Evolutionary conservation across 805 yeast species (phyloP).

Genomic region (Candida nonsorbophila): DNA sequence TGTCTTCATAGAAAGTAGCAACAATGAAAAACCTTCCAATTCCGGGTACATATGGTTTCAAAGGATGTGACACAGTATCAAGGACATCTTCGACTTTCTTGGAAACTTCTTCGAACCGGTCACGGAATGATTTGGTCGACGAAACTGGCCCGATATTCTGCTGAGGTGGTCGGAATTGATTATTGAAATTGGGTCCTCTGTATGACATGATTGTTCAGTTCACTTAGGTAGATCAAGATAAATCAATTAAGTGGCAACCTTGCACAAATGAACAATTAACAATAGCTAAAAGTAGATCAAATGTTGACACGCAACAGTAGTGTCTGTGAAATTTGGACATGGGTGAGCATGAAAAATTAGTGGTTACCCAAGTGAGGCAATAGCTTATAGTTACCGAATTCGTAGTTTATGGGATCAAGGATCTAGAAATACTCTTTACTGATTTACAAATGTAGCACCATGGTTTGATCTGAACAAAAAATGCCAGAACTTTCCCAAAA

Average conservation of each 20-base stretch:
- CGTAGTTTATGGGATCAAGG: neutral
- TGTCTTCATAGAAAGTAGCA: slow-evolving; percentile 89
- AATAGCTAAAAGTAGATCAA: no score
- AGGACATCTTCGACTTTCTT: slow-evolving; percentile 50
- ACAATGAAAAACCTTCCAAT: slow-evolving; percentile 88
- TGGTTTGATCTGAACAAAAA: slow-evolving; percentile 37
- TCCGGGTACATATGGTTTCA: slow-evolving; percentile 76
- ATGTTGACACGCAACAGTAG: no score
- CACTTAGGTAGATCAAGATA: no score
- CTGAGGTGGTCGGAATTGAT: slow-evolving; percentile 24
- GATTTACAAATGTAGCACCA: slow-evolving; percentile 45
- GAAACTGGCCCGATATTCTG: slow-evolving; percentile 26
- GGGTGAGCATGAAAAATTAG: neutral
- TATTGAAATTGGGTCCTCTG: slow-evolving; percentile 40
- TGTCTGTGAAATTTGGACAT: no score
- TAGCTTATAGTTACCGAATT: neutral
- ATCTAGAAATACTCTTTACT: neutral
- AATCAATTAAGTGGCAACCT: no score
- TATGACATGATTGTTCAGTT: slow-evolving; percentile 42
- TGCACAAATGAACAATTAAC: no score
- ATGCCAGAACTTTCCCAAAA: slow-evolving; percentile 6
- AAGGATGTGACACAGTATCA: slow-evolving; percentile 44
- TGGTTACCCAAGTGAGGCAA: no score
- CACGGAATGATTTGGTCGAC: slow-evolving; percentile 20
- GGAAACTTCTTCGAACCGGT: slow-evolving; percentile 46